These are phyloP conservation scores for Lineolata rhizophorae DNA, from an alignment of 495 filamentous ascomycete genomes.

Conservation along the genomic window DNA sequence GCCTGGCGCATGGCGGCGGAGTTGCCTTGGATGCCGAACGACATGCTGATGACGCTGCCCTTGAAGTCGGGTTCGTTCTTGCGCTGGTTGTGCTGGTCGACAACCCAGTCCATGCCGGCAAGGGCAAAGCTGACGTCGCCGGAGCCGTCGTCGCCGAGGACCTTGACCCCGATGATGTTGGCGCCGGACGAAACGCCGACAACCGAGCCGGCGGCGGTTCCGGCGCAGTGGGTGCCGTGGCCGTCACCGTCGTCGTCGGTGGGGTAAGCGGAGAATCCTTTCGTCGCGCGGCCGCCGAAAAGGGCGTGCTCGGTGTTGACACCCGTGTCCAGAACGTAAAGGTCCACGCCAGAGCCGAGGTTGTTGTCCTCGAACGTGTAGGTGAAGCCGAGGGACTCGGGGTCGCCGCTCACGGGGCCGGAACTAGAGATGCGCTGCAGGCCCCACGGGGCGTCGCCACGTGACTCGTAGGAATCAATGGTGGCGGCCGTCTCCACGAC, in stretches of 20 bases:
- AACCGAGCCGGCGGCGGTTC: slow-evolving; percentile 16
- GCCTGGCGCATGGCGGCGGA: slow-evolving; percentile 14
- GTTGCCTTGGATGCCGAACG: slow-evolving; percentile 12
- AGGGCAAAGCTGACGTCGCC: slow-evolving; percentile 16
- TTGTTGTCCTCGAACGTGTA: slow-evolving; percentile 19
- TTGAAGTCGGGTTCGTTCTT: slow-evolving; percentile 14
- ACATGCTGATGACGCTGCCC: slow-evolving; percentile 23
- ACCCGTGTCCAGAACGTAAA: slow-evolving; percentile 29
- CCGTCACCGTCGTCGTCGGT: slow-evolving; percentile 19
- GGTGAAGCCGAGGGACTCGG: slow-evolving; percentile 15
- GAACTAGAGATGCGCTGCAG: slow-evolving; percentile 24
- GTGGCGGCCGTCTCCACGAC: slow-evolving; percentile 15
- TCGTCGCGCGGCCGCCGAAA: slow-evolving; percentile 24
- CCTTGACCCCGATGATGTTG: slow-evolving; percentile 21
- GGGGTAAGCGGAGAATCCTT: slow-evolving; percentile 17
- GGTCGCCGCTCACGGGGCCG: slow-evolving; percentile 8
- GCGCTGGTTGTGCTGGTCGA: slow-evolving; percentile 15
- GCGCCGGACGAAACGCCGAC: slow-evolving; percentile 20
- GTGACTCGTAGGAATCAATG: slow-evolving; percentile 6
- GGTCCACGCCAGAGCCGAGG: slow-evolving; percentile 25
- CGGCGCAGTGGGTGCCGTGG: slow-evolving; percentile 35
- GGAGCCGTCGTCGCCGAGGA: slow-evolving; percentile 16
- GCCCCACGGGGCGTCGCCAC: slow-evolving; percentile 24
- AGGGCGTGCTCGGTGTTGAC: slow-evolving; percentile 22
- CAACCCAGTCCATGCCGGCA: slow-evolving; percentile 18